Evolutionary conservation across 768 basidiomycete genomes (phyloP).

Genomic region (Tricholoma terreum): DNA sequence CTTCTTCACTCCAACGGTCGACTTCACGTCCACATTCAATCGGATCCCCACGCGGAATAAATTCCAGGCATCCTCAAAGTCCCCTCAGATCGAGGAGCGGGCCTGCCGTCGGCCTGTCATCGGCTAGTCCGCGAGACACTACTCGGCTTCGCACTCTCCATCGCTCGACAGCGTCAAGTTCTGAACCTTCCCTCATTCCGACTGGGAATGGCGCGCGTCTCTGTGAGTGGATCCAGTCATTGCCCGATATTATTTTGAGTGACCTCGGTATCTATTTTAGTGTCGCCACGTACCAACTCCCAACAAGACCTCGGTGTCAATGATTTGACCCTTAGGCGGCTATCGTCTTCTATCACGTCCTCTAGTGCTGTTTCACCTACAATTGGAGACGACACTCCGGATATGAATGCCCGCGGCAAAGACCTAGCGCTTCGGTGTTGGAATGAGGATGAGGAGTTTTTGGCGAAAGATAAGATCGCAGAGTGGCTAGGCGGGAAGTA

Average conservation of each 20-base stretch:
- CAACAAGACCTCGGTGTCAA: conserved; percentile 56
- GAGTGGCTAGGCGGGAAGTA: conserved; percentile 94
- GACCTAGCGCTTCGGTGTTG: conserved; percentile 78
- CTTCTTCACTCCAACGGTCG: conserved; percentile 43
- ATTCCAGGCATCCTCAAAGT: conserved; percentile 37
- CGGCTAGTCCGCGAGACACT: conserved; percentile 28
- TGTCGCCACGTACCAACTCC: conserved; percentile 33
- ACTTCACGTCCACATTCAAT: conserved; percentile 21
- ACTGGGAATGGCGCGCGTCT: conserved; percentile 45
- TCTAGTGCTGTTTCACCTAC: conserved; percentile 40
- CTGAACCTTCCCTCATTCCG: conserved; percentile 77
- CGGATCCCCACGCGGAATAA: conserved; percentile 31
- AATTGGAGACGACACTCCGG: conserved; percentile 53
- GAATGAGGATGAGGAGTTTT: conserved; percentile 81
- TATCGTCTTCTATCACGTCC: conserved; percentile 45
- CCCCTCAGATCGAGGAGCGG: conserved; percentile 44
- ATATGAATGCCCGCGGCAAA: conserved; percentile 62
- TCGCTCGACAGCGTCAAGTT: conserved; percentile 71
- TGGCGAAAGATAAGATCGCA: conserved; percentile 88
- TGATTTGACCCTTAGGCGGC: conserved; percentile 44
- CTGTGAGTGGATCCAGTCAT: conserved; percentile 36
- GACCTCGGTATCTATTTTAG: conserved; percentile 9
- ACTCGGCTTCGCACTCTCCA: conserved; percentile 59
- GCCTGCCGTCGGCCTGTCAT: conserved; percentile 24
- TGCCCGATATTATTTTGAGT: not conserved